Evolutionary conservation across 179 eudicot genomes (phyloP).

Genomic region (Drosera spatulata): DNA sequence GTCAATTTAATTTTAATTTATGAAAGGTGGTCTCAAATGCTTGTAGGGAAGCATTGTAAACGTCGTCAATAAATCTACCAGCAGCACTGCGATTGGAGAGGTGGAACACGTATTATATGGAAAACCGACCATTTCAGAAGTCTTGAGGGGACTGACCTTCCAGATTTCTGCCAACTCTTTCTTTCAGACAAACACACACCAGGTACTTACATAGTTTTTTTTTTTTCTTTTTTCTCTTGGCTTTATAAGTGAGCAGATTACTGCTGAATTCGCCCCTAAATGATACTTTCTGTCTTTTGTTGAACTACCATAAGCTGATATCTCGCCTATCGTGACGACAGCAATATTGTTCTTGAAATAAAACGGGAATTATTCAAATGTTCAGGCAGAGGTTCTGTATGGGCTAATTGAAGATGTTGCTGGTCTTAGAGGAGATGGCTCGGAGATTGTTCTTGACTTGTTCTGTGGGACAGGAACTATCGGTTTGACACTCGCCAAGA

Average conservation of each 20-base stretch:
- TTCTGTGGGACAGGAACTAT: constrained; percentile 99
- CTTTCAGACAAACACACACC: constrained; percentile 92
- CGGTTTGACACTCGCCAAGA: constrained; percentile 84
- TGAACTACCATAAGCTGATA: background rate
- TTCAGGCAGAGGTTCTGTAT: constrained; percentile 87
- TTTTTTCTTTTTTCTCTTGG: background rate
- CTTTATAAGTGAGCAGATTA: background rate
- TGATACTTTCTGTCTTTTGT: background rate
- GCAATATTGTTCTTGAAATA: constrained; percentile 2
- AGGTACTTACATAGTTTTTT: constrained; percentile 24
- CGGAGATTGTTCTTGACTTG: constrained; percentile 83
- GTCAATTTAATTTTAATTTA: background rate
- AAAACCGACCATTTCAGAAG: constrained; percentile 71
- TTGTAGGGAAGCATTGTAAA: constrained; percentile 78
- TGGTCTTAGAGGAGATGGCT: constrained; percentile 77
- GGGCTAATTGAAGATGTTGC: constrained; percentile 75
- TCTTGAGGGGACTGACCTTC: constrained; percentile 70
- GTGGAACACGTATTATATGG: constrained; percentile 65
- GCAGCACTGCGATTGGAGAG: constrained; percentile 91
- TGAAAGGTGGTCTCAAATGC: background rate
- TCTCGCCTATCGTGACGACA: background rate
- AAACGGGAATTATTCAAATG: constrained; percentile 5
- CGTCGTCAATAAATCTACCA: constrained; percentile 83
- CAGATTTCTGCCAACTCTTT: constrained; percentile 97
- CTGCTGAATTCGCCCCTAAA: no score